These are phyloP conservation scores for Botrytis squamosa DNA, from an alignment of 2,329 filamentous ascomycete genomes.

Conservation along the genomic window DNA sequence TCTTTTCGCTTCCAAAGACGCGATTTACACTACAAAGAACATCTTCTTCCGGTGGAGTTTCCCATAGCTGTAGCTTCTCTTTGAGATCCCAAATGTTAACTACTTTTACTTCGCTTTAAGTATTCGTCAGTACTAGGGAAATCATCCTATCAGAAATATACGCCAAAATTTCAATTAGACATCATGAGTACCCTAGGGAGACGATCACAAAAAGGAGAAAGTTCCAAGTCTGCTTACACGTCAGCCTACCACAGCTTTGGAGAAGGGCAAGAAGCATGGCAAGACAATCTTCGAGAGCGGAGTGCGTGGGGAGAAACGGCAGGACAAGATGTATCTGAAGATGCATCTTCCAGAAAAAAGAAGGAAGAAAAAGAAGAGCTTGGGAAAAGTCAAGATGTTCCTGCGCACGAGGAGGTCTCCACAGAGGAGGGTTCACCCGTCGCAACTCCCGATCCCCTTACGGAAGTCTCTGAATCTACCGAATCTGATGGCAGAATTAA, in stretches of 20 bases:
- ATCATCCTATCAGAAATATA: background rate
- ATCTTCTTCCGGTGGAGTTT: background rate
- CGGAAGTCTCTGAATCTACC: background rate
- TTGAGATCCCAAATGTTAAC: background rate
- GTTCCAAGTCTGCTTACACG: background rate
- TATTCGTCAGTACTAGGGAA: background rate
- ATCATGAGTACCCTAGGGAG: conserved; percentile 6
- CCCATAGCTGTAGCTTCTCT: background rate
- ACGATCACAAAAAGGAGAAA: too few species aligned
- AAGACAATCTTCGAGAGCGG: background rate
- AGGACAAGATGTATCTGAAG: background rate
- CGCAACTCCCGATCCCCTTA: background rate
- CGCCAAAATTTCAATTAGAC: background rate
- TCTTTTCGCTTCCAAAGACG: background rate
- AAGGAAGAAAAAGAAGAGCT: background rate
- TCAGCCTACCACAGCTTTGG: background rate
- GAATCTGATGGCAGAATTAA: background rate
- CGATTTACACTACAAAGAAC: background rate
- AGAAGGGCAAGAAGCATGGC: background rate
- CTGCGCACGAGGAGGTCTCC: background rate
- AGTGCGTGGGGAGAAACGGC: too few species aligned
- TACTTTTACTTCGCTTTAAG: background rate
- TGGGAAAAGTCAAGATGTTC: background rate
- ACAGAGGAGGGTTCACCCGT: background rate
- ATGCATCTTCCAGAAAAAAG: too few species aligned